phyloP scores from a whole-genome alignment of 1,284 basidiomycete genomes.

The Fomitiporia mediterranea region DNA sequence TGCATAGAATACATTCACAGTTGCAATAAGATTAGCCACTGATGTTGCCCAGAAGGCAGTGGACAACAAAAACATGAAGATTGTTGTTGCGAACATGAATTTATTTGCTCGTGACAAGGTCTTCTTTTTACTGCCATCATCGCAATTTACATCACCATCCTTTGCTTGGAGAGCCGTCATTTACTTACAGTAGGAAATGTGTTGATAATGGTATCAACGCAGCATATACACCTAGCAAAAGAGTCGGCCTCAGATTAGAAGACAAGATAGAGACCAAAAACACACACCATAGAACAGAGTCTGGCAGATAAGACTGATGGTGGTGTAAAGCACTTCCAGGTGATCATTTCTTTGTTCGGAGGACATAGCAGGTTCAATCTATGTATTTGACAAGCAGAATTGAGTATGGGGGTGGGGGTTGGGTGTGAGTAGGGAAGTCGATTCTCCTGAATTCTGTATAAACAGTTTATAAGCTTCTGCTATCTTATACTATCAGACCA shows the following conservation, averaged over 20 bases:
- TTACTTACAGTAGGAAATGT: neutral
- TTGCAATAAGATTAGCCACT: neutral
- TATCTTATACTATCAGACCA: too few relatives aligned
- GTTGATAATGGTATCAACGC: neutral
- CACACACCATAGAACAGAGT: constrained; percentile 3
- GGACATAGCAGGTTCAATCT: neutral
- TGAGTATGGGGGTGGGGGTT: too few relatives aligned
- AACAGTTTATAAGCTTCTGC: too few relatives aligned
- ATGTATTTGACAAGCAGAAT: too few relatives aligned
- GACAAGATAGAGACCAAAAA: neutral
- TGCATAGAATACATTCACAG: neutral
- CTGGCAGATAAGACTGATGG: constrained; percentile 1
- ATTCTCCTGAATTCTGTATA: too few relatives aligned
- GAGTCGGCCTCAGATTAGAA: neutral
- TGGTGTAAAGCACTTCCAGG: neutral
- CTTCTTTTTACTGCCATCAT: constrained; percentile 2
- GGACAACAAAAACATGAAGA: constrained; percentile 9
- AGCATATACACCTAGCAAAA: neutral
- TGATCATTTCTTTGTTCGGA: neutral
- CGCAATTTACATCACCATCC: too few relatives aligned
- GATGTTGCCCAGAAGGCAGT: neutral
- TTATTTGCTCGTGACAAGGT: neutral
- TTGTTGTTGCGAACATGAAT: constrained; percentile 1
- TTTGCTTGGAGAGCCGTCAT: too few relatives aligned
- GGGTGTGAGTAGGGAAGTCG: too few relatives aligned